Base-by-base conservation (phyloP, 345 rosid species). In the Firmiana major region DNA sequence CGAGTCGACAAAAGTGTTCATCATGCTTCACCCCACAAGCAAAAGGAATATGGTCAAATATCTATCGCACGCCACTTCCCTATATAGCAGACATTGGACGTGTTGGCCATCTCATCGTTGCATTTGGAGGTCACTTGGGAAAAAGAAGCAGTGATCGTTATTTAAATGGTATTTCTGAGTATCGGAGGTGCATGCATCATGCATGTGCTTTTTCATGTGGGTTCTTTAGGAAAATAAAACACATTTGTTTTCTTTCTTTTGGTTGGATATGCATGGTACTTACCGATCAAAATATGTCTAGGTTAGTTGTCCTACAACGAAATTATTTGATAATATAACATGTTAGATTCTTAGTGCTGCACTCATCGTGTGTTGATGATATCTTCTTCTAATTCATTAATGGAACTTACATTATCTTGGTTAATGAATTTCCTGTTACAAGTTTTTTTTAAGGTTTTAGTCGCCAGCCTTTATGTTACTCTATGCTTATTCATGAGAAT, bases 171-270 rank as follows among this genome's bases (percentile, higher is more conserved):
- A 12, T 17, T 9, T 73, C 28, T 73, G 13, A 12, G 12, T 40
- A n/a, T 57, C 57, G 53, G 73, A 24, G 73, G 73, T 69, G 36
- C 76, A 73, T 57, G 76, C 34, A 31, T 31, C 76, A 73, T 57
- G 76, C 34, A 31, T 31, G 34, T 73, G 76, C 49, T 63, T 51
- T n/a, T 65, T 36, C 71, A 49, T 63, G 70, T 28, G 71, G 70
- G 60, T 16, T 45, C 3, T 13, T 43, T 43, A 55, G 16, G 9
- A 31, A 31, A 59, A 34, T 7, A 16, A 22, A 38, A 65, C 48
- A 9, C 21, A 17, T 65, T 65, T 17, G 24, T 65, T 65, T 38
- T 19, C 26, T 65, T 65, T 36, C 12, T 45, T 64, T 64, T 17
- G 36, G 48, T 38, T 7, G 70, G 9, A 65, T 65, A 65, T 57